Evolutionary conservation across 2,329 filamentous ascomycete species (phyloP), one percentile per base, ranked within the genome.

Genomic region (Thermomyces lanuginosus): DNA sequence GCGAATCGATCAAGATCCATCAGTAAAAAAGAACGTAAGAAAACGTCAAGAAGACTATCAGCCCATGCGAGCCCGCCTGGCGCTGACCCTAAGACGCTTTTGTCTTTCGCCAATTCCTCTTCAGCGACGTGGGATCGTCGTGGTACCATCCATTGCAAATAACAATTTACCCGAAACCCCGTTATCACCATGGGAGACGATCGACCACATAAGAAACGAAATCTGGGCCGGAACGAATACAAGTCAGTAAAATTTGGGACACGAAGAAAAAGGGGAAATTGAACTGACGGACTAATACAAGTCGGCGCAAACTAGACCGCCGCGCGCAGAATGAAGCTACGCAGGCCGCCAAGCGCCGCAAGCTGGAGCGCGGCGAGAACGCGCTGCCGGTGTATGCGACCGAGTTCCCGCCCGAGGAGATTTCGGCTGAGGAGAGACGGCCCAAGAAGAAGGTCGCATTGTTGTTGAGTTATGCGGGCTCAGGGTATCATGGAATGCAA

Each of bases 361-460:
- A 61, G 36, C 36, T 64, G 2, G 60, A 65, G 30, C 56, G 60
- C 27, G 55, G 53, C 11, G 54, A 60, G 27, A 46, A 46, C 8
- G 41, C 42, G 14, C 42, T 49, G 18, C 54, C 53, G 4, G 66
- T 71, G 33, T 70, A 73, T 36, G 63, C 64, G 4, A 60, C 61
- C 4, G 55, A 65, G 21, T 77, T 75, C 42, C 61, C 69, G 28
- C 68, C 79, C 41, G 82, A 89, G 37, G 84, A 93, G 55, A 86
- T 93, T 40, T 80, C 77, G 8, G 72, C 73, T 24, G 89, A 98
- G 51, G 75, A 76, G 48, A 74, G 86, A 37, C 72, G 73, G 30
- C 89, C 89, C 13, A 98, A 98, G 66, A 75, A 80, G 53, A 98
- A 98, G 61, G 86, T 93, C 26, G 89, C 86, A 21, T 83, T 98